Evolutionary conservation across 1,139 yeast species (phyloP).

Genomic region (Candida sp.): DNA sequence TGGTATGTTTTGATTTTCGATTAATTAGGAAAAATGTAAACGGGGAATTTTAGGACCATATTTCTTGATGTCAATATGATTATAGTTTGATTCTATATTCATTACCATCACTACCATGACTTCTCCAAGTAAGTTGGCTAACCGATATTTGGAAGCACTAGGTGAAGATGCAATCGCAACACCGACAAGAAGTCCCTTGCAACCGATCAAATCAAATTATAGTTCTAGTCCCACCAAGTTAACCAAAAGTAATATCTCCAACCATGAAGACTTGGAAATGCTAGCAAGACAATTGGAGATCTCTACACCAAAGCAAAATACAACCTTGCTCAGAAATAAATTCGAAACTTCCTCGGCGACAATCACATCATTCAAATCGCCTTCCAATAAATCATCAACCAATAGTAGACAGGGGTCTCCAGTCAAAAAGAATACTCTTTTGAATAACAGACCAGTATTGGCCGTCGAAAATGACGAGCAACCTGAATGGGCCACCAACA

Average conservation of each 20-base stretch:
- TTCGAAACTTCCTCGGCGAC: conserved; percentile 47
- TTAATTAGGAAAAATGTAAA: not conserved
- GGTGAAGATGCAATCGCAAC: conserved; percentile 17
- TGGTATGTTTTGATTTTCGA: not conserved
- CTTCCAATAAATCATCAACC: conserved; percentile 19
- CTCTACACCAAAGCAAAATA: conserved; percentile 26
- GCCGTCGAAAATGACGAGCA: conserved; percentile 13
- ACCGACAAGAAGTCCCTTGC: conserved; percentile 24
- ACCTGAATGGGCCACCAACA: conserved; percentile 22
- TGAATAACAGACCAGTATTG: conserved; percentile 13
- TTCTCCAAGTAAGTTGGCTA: conserved; percentile 18
- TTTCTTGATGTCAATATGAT: not conserved
- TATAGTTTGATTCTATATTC: not conserved
- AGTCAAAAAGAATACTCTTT: conserved; percentile 9
- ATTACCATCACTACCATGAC: conserved; percentile 13
- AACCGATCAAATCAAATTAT: conserved; percentile 27
- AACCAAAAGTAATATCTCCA: conserved; percentile 8
- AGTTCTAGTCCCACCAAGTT: conserved; percentile 7
- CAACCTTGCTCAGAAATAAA: conserved; percentile 26
- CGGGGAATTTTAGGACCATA: not conserved
- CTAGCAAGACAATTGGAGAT: conserved; percentile 37
- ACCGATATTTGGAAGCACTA: conserved; percentile 20
- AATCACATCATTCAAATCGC: conserved; percentile 38
- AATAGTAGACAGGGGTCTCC: conserved; percentile 21
- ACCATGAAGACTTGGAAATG: conserved; percentile 35